Evolutionary conservation across 331 rosid species (phyloP), one percentile per base, ranked within the genome.

Genomic region (Rosa hybrid): DNA sequence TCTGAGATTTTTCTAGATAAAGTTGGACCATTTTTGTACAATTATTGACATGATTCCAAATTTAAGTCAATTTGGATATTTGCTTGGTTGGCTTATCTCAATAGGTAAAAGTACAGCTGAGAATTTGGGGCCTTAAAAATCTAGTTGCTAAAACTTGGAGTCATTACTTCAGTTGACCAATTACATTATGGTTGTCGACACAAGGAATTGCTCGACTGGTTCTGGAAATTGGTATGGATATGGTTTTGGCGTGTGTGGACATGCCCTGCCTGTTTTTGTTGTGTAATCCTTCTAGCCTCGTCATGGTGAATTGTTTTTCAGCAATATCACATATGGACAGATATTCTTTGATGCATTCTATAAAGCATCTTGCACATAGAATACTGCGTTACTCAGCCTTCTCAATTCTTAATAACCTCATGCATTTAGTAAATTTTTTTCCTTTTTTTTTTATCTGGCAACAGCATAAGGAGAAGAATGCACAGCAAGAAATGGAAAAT

Each of bases 51-150:
- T 73, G 77, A 77, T 65, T 49, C 20, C 20, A 48, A 69, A 81
- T 77, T 49, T 72, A 21, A 59, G 38, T 68, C 49, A 80, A 14
- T 74, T 71, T 71, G 81, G 74, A 71, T 57, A 46, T 49, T 68
- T 46, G 49, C 73, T 74, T 38, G 76, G 34, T 75, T 49, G 68
- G 18, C 69, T 49, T 75, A 72, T 51, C 46, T 59, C 18, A 10
- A 68, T 12, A 78, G 78, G 7, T 23, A 68, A 41, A 49, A 18
- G 23, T 68, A 68, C 44, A 53, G 41, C 74, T 60, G 13, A 73
- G 17, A 78, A 51, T 11, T 59, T 56, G 46, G 45, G 38, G 17
- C 30, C 12, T 53, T 50, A 48, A 23, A 11, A 21, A 3, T 41
- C 41, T 21, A 77, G 64, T 53, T 53, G 18, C 20, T 7, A 38